A percentile compares a stretch with the other conserved stretches of the same genome.
Evolutionary conservation across 78 protist genomes (phyloP).

Genomic region (slime mould (Dictyostelium discoideum)): DNA sequence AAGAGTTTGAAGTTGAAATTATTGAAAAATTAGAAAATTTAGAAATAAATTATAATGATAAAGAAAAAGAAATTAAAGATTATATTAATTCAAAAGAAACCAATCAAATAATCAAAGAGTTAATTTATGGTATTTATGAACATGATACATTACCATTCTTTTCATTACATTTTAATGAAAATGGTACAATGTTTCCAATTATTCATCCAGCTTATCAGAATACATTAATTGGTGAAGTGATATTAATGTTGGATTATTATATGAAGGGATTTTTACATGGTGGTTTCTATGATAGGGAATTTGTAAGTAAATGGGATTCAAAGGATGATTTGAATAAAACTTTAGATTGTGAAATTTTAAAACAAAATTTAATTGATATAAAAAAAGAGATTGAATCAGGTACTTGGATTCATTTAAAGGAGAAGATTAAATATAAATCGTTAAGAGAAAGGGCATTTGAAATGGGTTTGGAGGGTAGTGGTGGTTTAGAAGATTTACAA

Average conservation of each 20-base stretch:
- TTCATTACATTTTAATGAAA: slow-evolving; percentile 49
- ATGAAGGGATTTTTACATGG: slow-evolving; percentile 70
- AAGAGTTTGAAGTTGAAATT: neutral
- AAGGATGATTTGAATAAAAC: neutral
- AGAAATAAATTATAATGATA: neutral
- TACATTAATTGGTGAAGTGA: slow-evolving; percentile 42
- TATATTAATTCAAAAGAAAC: neutral
- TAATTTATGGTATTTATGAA: neutral
- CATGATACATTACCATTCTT: slow-evolving; percentile 37
- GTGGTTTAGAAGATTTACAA: neutral
- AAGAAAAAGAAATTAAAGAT: neutral
- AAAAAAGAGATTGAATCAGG: slow-evolving; percentile 16
- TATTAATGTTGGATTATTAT: slow-evolving; percentile 30
- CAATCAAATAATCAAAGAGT: slow-evolving; percentile 8
- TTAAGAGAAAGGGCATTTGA: slow-evolving; percentile 42
- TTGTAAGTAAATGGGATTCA: neutral
- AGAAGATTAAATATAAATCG: neutral
- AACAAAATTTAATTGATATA: slow-evolving; percentile 4
- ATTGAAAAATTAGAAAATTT: too few relatives aligned
- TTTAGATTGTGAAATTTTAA: neutral
- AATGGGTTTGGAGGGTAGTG: slow-evolving; percentile 37
- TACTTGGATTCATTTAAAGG: slow-evolving; percentile 1
- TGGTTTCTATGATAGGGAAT: slow-evolving; percentile 19
- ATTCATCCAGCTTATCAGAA: slow-evolving; percentile 50
- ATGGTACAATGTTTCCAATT: slow-evolving; percentile 28